Evolutionary conservation across 306 rosid genomes (phyloP), one percentile per base, ranked within the genome.

Genomic region (Coriaria nepalensis): DNA sequence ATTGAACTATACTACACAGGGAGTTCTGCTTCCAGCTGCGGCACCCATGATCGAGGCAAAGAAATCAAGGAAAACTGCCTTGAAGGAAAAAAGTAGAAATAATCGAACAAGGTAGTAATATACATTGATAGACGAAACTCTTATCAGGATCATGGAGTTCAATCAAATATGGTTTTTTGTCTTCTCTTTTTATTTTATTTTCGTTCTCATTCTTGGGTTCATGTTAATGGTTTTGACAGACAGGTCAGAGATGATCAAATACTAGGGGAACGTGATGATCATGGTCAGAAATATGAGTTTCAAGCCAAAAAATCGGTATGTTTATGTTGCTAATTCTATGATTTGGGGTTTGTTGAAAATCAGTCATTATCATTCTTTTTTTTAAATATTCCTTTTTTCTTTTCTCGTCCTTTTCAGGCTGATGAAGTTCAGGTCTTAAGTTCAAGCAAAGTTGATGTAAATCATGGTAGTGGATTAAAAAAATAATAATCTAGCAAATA

Each of bases 21-120:
- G 73, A 52, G 78, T 69, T 56, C 66, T 55, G 53, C 73, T 80
- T 77, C 68, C 94, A 13, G 66, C 70, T 13, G 82, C 58, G 57
- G 63, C 37, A 64, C 48, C n/a, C 55, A 47, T 43, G 29, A 52
- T 40, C 14, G 60, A 53, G 49, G 51, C 12, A 20, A 75, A 70
- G 64, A 66, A 67, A 63, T 57, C 60, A 33, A 48, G 35, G n/a
- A 59, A 42, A 41, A 32, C 72, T 34, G 34, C 59, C 48, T 33
- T 60, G 63, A 61, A 68, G 59, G 59, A 55, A 38, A 20, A 3
- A 20, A 60, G 59, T 52, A 64, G 57, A 10, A 43, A 10, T 60
- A 69, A 73, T 34, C 70, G 64, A 52, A 59, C 66, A 52, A 86
- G 96, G 96, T 86, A 69, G 29, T 20, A 20, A 20, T 20, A 1